These are phyloP conservation scores for Hydrangea macrophylla DNA, from an alignment of 148 eudicot genomes.

Conservation along the genomic window DNA sequence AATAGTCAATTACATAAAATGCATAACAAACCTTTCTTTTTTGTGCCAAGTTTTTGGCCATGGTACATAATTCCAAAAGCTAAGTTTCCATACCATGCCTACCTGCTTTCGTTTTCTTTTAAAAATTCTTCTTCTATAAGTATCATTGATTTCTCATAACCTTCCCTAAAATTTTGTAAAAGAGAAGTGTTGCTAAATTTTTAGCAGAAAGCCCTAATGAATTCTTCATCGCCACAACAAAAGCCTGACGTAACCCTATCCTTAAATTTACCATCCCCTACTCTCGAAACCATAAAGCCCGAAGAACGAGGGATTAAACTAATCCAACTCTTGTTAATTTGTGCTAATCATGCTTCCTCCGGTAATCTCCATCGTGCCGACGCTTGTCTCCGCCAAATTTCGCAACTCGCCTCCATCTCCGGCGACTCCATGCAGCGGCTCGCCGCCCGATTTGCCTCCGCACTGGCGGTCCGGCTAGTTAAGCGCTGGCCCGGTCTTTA, in stretches of 20 bases:
- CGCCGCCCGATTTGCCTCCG: conserved; percentile 29
- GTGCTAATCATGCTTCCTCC: conserved; percentile 36
- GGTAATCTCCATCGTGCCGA: conserved; percentile 37
- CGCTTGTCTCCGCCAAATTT: conserved; percentile 30
- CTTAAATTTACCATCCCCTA: conserved; percentile 19
- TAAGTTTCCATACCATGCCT: neutral
- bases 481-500: conserved; percentile 42
- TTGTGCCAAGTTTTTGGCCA: conserved; percentile 3
- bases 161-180: neutral
- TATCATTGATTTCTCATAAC: neutral
- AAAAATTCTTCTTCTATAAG: neutral
- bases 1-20: neutral
- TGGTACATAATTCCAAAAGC: conserved; percentile 19
- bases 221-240: conserved; percentile 18
- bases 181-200: neutral
- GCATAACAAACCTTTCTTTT: neutral
- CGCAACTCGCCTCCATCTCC: conserved; percentile 25
- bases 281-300: conserved; percentile 20
- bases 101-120: neutral
- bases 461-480: conserved; percentile 34
- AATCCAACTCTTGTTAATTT: conserved; percentile 35
- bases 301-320: conserved; percentile 36
- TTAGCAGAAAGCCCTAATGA: conserved; percentile 7
- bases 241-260: conserved; percentile 35
- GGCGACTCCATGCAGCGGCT: conserved; percentile 45